phyloP scores from a whole-genome alignment of 2,329 filamentous ascomycete species.

The Phoma herbarum region DNA sequence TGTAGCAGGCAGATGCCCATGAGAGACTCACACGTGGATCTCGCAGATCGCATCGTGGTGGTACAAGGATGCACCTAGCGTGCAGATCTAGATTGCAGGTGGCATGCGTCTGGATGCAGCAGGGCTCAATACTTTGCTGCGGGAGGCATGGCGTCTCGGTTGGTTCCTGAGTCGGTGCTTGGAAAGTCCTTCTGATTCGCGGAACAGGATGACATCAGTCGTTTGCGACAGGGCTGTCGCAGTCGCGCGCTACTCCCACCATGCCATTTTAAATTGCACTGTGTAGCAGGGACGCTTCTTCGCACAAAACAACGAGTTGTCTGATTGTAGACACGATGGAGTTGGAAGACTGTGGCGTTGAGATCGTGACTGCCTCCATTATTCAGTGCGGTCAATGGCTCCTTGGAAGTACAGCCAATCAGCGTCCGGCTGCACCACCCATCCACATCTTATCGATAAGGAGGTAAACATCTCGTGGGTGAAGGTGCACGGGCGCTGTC shows the following conservation, averaged over 20 bases:
- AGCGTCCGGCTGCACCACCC: not conserved
- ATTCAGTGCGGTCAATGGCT: no score
- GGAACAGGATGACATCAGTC: no score
- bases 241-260: no score
- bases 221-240: no score
- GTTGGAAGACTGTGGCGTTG: no score
- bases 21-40: not conserved
- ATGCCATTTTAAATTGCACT: no score
- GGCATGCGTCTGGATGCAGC: not conserved
- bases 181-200: not conserved
- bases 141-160: not conserved
- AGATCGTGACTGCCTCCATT: no score
- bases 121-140: not conserved
- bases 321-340: no score
- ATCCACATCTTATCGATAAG: slow-evolving; percentile 1
- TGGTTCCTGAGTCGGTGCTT: no score
- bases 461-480: not conserved
- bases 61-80: not conserved
- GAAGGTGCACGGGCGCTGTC: not conserved
- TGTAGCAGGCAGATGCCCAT: not conserved
- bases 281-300: no score
- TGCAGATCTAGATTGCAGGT: not conserved
- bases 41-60: not conserved
- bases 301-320: no score
- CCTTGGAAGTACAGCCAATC: not conserved